A percentile compares a stretch with the other conserved stretches of the same genome.
Conservation (phyloP, 1,284 basidiomycete species). For the Trametes sp. region DNA sequence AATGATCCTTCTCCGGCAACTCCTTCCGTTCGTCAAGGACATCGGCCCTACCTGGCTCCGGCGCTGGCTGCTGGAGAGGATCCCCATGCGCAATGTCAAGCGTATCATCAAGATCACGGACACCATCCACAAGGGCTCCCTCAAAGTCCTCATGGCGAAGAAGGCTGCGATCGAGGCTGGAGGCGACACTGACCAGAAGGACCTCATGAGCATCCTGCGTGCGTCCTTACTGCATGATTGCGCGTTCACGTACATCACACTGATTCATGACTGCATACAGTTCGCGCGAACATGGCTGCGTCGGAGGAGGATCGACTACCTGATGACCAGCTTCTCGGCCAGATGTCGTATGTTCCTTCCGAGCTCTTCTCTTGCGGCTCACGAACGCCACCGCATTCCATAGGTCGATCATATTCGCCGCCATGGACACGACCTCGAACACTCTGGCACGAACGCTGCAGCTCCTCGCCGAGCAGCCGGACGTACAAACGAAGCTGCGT, state of each 20-base stretch:
- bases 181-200: conserved; percentile 43
- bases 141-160: conserved; percentile 49
- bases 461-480: conserved; percentile 22
- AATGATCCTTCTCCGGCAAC: conserved; percentile 23
- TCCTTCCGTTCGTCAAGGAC: conserved; percentile 43
- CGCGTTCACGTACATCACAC: neutral
- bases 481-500: conserved; percentile 25
- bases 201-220: conserved; percentile 53
- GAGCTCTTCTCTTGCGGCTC: neutral
- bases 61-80: conserved; percentile 43
- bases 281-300: conserved; percentile 34
- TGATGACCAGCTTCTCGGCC: conserved; percentile 37
- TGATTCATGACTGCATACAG: conserved; percentile 11
- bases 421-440: conserved; percentile 39
- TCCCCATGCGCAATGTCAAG: conserved; percentile 46
- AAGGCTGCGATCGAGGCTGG: conserved; percentile 35
- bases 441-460: conserved; percentile 38
- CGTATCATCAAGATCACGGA: conserved; percentile 47
- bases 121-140: conserved; percentile 46
- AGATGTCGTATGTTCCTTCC: conserved; percentile 36
- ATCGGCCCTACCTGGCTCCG: conserved; percentile 47
- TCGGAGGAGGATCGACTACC: conserved; percentile 35
- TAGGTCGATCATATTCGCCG: conserved; percentile 31
- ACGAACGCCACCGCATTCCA: neutral
- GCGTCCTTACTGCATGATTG: conserved; percentile 33